These are phyloP conservation scores for Candida khao-thaluensis DNA, from an alignment of 805 yeast genomes.

Conservation along the genomic window DNA sequence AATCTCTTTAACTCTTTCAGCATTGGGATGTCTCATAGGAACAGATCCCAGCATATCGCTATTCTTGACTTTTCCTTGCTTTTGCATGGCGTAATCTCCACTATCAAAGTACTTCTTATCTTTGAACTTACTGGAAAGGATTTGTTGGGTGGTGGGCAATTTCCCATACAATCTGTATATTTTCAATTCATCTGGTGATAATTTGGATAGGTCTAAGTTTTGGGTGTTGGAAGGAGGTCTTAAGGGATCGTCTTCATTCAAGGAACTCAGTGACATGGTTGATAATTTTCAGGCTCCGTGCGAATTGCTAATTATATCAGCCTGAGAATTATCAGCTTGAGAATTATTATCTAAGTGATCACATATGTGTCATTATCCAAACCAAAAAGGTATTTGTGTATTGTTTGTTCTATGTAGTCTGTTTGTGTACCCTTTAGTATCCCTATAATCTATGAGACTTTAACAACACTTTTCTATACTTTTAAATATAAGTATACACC, in stretches of 20 bases:
- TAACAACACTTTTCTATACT: background rate
- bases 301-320: background rate
- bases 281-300: slow-evolving; percentile 5
- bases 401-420: too few species aligned
- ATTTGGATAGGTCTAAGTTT: slow-evolving; percentile 52
- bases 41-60: slow-evolving; percentile 19
- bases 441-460: too few species aligned
- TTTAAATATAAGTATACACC: background rate
- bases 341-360: too few species aligned
- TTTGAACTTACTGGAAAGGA: slow-evolving; percentile 70
- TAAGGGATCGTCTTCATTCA: slow-evolving; percentile 49
- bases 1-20: slow-evolving; percentile 59
- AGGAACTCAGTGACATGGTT: slow-evolving; percentile 23
- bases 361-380: too few species aligned
- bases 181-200: slow-evolving; percentile 77
- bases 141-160: slow-evolving; percentile 76
- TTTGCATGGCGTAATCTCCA: slow-evolving; percentile 88
- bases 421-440: too few species aligned
- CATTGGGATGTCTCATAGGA: slow-evolving; percentile 50
- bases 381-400: background rate
- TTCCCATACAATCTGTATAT: slow-evolving; percentile 81
- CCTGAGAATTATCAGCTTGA: too few species aligned
- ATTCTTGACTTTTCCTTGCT: slow-evolving; percentile 34
- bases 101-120: slow-evolving; percentile 92
- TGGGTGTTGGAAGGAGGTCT: slow-evolving; percentile 47